Evolutionary conservation across 352 stramenopile genomes (phyloP), one percentile per base, ranked within the genome.

Genomic region (Phytophthora nicotianae): DNA sequence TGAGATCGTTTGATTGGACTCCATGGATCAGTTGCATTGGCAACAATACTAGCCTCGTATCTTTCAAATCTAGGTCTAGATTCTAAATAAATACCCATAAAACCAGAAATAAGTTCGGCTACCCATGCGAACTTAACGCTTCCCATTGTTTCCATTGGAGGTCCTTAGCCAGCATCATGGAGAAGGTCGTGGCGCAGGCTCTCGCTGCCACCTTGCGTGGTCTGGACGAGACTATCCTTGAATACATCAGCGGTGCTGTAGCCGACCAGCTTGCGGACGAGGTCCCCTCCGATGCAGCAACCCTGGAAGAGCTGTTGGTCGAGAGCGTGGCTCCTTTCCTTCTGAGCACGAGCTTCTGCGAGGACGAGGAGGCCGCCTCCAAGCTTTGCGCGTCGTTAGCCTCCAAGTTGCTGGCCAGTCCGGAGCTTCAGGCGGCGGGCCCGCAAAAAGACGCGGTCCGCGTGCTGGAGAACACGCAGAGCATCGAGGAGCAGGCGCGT

Each of bases 281-380:
- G 32, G 45, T 68, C 0, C 79, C 77, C 2, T 49, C 48, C 8
- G 68, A 74, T 40, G 66, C 58, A 7, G 62, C 75, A 5, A 64
- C 76, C 40, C 71, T 91, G 19, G 62, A 71, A 21, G 38, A 63
- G n/a, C 50, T 72, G 33, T 63, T 95, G 19, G 48, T 70, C 13
- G 77, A 88, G 55, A 88, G 62, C 57, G 74, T 91, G n/a, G 77
- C 82, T 55, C 86, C 83, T 9, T 95, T 95, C 59, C 60, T 95
- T 23, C 26, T 89, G 16, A 88, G 77, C 47, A 75, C 77, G 33
- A 73, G 64, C 37, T 85, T 86, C 47, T 60, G 10, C 10, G 59
- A 69, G n/a, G 75, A 89, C 58, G 73, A 88, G 14, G 50, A 29
- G 19, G 69, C 62, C 17, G 83, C 79, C 8, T 43, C 64, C 6